phyloP scores from a whole-genome alignment of 106 monocot genomes.

The Dendrobium officinale region DNA sequence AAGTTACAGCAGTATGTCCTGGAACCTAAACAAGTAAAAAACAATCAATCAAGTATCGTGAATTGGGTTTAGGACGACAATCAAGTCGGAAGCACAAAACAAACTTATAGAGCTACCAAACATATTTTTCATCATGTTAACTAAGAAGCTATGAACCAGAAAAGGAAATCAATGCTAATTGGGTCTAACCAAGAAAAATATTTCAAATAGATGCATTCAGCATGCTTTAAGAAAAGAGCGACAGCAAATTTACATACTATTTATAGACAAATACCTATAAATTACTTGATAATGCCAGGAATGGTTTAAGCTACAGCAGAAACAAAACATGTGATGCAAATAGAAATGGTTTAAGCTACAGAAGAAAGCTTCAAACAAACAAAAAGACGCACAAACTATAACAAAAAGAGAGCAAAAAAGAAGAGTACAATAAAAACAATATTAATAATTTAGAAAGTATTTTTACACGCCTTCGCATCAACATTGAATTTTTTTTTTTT shows the following conservation, averaged over 20 bases:
- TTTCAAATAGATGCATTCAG: not conserved
- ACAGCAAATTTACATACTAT: not conserved
- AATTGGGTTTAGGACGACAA: not conserved
- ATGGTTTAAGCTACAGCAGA: not conserved
- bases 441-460: not conserved
- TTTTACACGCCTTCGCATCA: not conserved
- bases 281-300: not conserved
- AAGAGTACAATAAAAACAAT: not conserved
- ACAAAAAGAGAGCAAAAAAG: not conserved
- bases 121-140: not conserved
- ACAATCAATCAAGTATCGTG: too few relatives aligned
- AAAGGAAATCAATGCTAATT: not conserved
- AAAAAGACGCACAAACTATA: not conserved
- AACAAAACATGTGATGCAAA: not conserved
- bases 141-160: not conserved
- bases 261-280: not conserved
- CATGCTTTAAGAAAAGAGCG: not conserved
- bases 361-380: not conserved
- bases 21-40: too few relatives aligned
- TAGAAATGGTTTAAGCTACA: not conserved
- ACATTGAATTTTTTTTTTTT: not conserved
- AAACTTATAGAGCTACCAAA: not conserved
- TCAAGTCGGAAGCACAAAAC: not conserved
- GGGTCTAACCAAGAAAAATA: not conserved
- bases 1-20: too few relatives aligned